These are phyloP conservation scores for Neoarthrinium moseri DNA, from an alignment of 2,329 filamentous ascomycete genomes.

Conservation along the genomic window DNA sequence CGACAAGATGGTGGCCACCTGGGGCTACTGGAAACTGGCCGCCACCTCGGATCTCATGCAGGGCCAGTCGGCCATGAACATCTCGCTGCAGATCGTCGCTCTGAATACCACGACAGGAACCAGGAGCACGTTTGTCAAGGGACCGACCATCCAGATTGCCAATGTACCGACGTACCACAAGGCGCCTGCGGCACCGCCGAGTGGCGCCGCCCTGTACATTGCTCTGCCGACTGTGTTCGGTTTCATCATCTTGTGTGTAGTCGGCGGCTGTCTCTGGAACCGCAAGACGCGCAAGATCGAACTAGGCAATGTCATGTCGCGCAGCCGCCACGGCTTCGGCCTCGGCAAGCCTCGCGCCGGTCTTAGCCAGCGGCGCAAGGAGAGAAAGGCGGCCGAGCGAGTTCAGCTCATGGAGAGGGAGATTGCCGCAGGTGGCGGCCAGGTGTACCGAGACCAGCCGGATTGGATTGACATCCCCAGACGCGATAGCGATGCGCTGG, in stretches of 20 bases:
- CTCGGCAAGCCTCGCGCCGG: constrained; percentile 32
- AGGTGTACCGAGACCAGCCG: constrained; percentile 36
- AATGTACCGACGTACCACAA: constrained; percentile 30
- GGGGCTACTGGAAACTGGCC: constrained; percentile 49
- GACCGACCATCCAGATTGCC: constrained; percentile 42
- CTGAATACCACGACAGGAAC: constrained; percentile 28
- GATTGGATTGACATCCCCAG: constrained; percentile 21
- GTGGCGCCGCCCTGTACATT: constrained; percentile 46
- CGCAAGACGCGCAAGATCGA: constrained; percentile 47
- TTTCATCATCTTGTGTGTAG: constrained; percentile 43
- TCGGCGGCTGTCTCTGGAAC: constrained; percentile 59
- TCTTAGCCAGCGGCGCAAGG: constrained; percentile 27
- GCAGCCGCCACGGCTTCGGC: constrained; percentile 43
- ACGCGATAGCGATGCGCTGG: constrained; percentile 47
- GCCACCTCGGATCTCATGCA: constrained; percentile 37
- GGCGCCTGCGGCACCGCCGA: constrained; percentile 29
- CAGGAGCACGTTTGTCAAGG: constrained; percentile 30
- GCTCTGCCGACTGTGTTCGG: constrained; percentile 51
- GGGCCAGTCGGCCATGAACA: constrained; percentile 39
- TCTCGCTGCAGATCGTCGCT: constrained; percentile 45
- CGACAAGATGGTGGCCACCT: constrained; percentile 33
- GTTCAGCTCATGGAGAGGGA: constrained; percentile 45
- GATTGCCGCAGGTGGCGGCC: constrained; percentile 23
- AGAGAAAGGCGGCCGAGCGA: constrained; percentile 28
- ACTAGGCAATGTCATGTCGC: constrained; percentile 52